These are phyloP conservation scores for Fraxinus cuspidata DNA, from an alignment of 257 asterid genomes.

Conservation along the genomic window DNA sequence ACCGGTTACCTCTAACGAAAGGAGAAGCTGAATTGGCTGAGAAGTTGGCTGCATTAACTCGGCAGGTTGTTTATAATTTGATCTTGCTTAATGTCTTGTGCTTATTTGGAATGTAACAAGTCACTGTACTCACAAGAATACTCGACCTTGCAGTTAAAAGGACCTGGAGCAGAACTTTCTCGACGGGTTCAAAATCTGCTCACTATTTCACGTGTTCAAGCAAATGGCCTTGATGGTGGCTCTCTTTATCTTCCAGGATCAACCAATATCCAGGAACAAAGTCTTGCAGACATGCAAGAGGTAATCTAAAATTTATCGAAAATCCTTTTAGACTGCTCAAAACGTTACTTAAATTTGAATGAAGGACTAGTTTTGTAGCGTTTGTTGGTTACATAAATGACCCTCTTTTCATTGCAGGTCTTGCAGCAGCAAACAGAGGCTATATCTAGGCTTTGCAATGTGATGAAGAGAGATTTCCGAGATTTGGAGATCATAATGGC, in stretches of 20 bases:
- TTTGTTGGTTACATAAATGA: too few relatives aligned
- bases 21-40: slow-evolving; percentile 98
- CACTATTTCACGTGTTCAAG: slow-evolving; percentile 71
- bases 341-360: neutral
- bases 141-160: slow-evolving; percentile 64
- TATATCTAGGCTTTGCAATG: slow-evolving; percentile 79
- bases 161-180: slow-evolving; percentile 93
- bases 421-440: slow-evolving; percentile 94
- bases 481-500: slow-evolving; percentile 94
- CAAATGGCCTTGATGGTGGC: slow-evolving; percentile 66
- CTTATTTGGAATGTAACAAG: slow-evolving; percentile 25
- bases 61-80: slow-evolving; percentile 61
- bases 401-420: slow-evolving; percentile 40
- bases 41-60: slow-evolving; percentile 69
- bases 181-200: slow-evolving; percentile 90
- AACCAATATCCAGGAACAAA: slow-evolving; percentile 80
- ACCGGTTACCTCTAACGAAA: slow-evolving; percentile 78
- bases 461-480: slow-evolving; percentile 80
- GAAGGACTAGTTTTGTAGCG: too few relatives aligned
- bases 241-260: slow-evolving; percentile 83
- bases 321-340: neutral
- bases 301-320: slow-evolving; percentile 35
- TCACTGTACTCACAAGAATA: slow-evolving; percentile 31
- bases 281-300: slow-evolving; percentile 95
- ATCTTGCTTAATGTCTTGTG: slow-evolving; percentile 18